Conservation (phyloP, 176 grass and related monocot genomes). For the Phoenix roebelenii region DNA sequence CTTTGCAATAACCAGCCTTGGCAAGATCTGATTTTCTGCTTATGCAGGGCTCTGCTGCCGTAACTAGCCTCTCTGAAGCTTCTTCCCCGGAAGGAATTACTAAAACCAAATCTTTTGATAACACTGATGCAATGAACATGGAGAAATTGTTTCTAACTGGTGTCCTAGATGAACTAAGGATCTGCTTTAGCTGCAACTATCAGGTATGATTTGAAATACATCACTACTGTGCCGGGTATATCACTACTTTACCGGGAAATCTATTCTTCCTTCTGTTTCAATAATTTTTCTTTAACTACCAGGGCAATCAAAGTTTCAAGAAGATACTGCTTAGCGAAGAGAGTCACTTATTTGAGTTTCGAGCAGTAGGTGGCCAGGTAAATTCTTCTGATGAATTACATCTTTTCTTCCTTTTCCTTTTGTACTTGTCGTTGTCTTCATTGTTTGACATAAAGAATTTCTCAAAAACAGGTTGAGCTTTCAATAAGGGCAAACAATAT, state of each 20-base stretch:
- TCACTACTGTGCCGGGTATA: not conserved
- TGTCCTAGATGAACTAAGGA: constrained; percentile 83
- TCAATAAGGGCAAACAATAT: constrained; percentile 71
- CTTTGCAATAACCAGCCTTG: too few relatives aligned
- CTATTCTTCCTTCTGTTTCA: constrained; percentile 8
- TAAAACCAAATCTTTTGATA: constrained; percentile 41
- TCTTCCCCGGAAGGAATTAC: constrained; percentile 18
- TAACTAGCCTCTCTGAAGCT: constrained; percentile 50
- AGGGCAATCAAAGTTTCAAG: constrained; percentile 67
- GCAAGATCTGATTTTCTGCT: constrained; percentile 9
- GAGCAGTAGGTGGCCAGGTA: constrained; percentile 91
- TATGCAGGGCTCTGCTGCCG: constrained; percentile 56
- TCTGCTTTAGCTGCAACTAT: constrained; percentile 83
- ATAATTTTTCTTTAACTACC: constrained; percentile 2
- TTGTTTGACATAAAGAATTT: constrained; percentile 13
- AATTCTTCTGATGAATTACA: constrained; percentile 12
- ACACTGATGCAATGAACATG: constrained; percentile 38
- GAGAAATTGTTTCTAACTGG: constrained; percentile 90
- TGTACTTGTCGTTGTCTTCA: constrained; percentile 1
- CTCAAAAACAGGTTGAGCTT: constrained; percentile 66
- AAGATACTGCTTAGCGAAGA: constrained; percentile 73
- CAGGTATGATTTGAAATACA: constrained; percentile 39
- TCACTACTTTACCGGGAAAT: not conserved
- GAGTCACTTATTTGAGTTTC: constrained; percentile 80
- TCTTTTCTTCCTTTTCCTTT: constrained; percentile 5